These are phyloP conservation scores for Picea sitchensis DNA, from an alignment of 75 land plant genomes.

Conservation along the genomic window DNA sequence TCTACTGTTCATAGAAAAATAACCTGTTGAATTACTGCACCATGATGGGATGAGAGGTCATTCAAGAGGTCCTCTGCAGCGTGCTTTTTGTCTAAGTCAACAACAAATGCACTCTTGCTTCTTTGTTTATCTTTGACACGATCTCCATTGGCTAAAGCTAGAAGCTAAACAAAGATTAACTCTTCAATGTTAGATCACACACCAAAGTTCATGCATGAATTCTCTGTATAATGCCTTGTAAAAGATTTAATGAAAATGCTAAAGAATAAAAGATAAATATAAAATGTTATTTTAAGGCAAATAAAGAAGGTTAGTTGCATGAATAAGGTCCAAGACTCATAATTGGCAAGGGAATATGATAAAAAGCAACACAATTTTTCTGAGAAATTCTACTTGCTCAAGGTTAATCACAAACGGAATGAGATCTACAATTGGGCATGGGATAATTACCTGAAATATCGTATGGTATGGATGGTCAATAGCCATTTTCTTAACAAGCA, in stretches of 20 bases:
- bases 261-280: neutral
- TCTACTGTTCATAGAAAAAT: too few species aligned
- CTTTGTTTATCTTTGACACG: slow-evolving; percentile 97
- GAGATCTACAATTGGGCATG: neutral
- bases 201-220: neutral
- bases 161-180: slow-evolving; percentile 38
- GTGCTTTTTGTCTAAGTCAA: slow-evolving; percentile 91
- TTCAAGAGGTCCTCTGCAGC: slow-evolving; percentile 84
- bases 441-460: slow-evolving; percentile 67
- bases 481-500: slow-evolving; percentile 90
- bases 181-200: neutral
- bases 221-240: neutral
- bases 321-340: neutral
- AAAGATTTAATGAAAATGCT: neutral
- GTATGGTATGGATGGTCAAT: slow-evolving; percentile 97
- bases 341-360: neutral
- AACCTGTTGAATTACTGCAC: slow-evolving; percentile 65
- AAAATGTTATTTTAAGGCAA: too few species aligned
- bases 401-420: neutral
- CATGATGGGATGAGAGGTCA: slow-evolving; percentile 60
- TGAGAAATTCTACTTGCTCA: neutral
- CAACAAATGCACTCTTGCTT: slow-evolving; percentile 80
- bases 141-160: slow-evolving; percentile 97
- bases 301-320: neutral
- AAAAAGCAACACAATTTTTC: neutral